Evolutionary conservation across 225 moss, liverwort and hornwort genomes (phyloP).

Genomic region (Antitrichia curtipendula): DNA sequence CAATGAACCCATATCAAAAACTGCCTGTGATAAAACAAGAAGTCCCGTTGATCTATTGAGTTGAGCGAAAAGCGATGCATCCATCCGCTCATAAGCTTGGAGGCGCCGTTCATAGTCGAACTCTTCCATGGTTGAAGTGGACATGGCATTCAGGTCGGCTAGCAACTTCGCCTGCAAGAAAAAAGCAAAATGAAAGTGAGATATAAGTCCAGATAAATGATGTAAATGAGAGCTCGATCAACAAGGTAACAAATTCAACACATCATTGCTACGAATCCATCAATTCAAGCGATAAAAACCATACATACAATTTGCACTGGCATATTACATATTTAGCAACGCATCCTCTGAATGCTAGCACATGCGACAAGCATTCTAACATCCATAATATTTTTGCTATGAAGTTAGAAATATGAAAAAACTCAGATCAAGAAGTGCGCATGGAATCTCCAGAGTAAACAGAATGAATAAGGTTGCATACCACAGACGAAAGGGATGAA

Average conservation of each 20-base stretch:
- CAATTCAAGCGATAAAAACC: not conserved
- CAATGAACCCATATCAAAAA: slow-evolving; percentile 74
- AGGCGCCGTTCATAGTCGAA: slow-evolving; percentile 71
- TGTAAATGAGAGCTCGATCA: not conserved
- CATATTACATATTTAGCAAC: not conserved
- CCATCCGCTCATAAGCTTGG: slow-evolving; percentile 64
- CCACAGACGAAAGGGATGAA: slow-evolving; percentile 40
- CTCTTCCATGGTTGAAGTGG: slow-evolving; percentile 56
- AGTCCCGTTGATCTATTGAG: slow-evolving; percentile 54
- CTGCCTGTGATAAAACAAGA: slow-evolving; percentile 69
- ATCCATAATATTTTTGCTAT: not conserved
- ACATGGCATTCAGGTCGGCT: slow-evolving; percentile 80
- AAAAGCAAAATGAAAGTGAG: not conserved
- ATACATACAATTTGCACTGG: not conserved
- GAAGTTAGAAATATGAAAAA: not conserved
- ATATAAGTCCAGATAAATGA: not conserved
- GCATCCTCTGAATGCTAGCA: not conserved
- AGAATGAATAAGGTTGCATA: slow-evolving; percentile 3
- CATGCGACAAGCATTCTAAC: not conserved
- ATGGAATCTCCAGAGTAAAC: not conserved
- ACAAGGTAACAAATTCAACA: not conserved
- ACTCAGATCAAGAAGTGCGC: not conserved
- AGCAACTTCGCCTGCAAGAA: slow-evolving; percentile 52
- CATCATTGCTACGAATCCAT: not conserved
- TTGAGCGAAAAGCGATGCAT: slow-evolving; percentile 34